Evolutionary conservation across 768 basidiomycete genomes (phyloP), one percentile per base, ranked within the genome.

Genomic region (Pulveroboletus ravenelii): DNA sequence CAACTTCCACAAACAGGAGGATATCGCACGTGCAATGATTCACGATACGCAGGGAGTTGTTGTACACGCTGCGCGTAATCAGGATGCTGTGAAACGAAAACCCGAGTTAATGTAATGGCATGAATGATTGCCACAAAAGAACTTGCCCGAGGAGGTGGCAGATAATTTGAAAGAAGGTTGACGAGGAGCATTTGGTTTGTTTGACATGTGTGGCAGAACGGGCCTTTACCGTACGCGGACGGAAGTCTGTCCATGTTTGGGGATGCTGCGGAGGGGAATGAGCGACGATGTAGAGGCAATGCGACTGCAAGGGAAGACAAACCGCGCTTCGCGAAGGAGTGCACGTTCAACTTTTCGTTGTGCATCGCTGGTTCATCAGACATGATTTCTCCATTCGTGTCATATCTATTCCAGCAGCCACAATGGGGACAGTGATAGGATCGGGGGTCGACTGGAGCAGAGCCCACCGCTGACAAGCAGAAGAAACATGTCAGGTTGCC

Each of bases 281-380:
- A 53, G 43, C 17, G 34, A 15, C 10, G 14, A 23, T 25, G 7
- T 10, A 10, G 23, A 14, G 41, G 18, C 0, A 37, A n/a, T 3
- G 35, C 5, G 6, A 10, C 10, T 6, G 23, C 5, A 13, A 7
- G 17, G 20, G 9, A 37, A 12, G 18, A 68, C 77, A 38, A 55
- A 87, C 89, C 88, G 65, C 89, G 77, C 63, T 77, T 83, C 0
- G 83, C 76, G 63, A 93, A 93, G 3, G 86, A 85, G 17, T 60
- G 66, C 2, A 71, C 63, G 62, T 93, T 95, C 55, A 94, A 58
- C 2, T 75, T 66, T 62, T 91, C 82, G 56, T 90, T 82, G 62
- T 89, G 82, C 89, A 93, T 93, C 1, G 91, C 89, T 15, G 91
- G 88, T 48, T 93, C 86, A 60, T 92, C 86, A 1, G 89, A 89